These are phyloP conservation scores for Cercospora zeina DNA, from an alignment of 2,329 filamentous ascomycete genomes.

Conservation along the genomic window DNA sequence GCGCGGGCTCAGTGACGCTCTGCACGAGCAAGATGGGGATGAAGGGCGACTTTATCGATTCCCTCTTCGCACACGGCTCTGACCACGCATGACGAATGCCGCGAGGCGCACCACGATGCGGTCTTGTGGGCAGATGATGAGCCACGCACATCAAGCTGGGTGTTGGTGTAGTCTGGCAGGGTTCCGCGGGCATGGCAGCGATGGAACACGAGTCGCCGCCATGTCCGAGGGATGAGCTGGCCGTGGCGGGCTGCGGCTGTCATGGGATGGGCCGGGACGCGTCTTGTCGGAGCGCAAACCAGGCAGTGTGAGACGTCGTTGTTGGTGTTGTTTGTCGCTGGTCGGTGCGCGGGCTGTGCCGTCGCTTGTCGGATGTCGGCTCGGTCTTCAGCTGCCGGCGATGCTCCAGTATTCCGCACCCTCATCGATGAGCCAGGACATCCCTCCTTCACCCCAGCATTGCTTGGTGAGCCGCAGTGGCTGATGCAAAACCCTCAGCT, in stretches of 20 bases:
- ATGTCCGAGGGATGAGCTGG: no score
- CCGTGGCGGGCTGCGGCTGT: not conserved
- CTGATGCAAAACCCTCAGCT: no score
- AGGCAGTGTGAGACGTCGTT: not conserved
- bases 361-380: no score
- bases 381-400: no score
- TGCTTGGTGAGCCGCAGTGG: not conserved
- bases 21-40: no score
- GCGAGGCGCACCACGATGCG: slow-evolving; percentile 4
- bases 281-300: slow-evolving; percentile 6
- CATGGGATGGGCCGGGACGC: not conserved
- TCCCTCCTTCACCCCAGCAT: not conserved
- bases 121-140: not conserved
- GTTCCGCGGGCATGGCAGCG: slow-evolving; percentile 4
- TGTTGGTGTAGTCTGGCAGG: not conserved
- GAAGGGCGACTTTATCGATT: no score
- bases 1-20: no score
- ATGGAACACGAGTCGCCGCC: not conserved
- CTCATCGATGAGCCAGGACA: not conserved
- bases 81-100: slow-evolving; percentile 8
- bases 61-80: not conserved
- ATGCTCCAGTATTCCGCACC: no score
- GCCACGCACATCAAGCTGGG: slow-evolving; percentile 5
- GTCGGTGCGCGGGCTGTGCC: not conserved
- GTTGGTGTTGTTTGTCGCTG: not conserved